phyloP scores from a whole-genome alignment of 345 rosid genomes.

The Psidium guajava region DNA sequence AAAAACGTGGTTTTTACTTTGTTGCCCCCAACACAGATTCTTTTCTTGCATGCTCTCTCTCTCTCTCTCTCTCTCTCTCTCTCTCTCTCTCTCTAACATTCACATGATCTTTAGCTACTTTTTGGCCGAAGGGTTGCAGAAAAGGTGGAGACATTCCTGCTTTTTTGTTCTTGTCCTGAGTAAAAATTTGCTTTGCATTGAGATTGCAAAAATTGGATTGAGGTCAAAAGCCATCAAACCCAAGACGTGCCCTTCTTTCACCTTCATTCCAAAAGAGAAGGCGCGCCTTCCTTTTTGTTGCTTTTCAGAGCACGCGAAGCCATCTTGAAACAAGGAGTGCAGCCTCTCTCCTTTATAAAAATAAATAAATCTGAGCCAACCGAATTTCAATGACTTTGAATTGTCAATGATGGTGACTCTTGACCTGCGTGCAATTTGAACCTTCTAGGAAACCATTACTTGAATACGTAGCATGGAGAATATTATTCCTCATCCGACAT shows the following conservation, averaged over 20 bases:
- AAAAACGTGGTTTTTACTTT: neutral
- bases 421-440: neutral
- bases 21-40: neutral
- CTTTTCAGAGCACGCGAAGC: neutral
- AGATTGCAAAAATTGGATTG: neutral
- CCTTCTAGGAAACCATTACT: neutral
- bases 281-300: neutral
- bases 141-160: neutral
- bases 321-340: neutral
- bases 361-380: neutral
- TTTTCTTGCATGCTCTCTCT: neutral
- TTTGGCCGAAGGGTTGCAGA: neutral
- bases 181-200: neutral
- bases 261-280: neutral
- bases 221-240: neutral
- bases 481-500: too few species aligned
- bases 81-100: neutral
- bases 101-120: neutral
- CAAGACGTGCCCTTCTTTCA: neutral
- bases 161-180: neutral
- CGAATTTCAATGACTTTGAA: neutral
- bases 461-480: neutral
- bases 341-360: neutral
- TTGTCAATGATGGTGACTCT: neutral
- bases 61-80: neutral